Base-by-base conservation (phyloP, 192 early-diverging fungal genomes). In the Globomyces pollinis-pini region DNA sequence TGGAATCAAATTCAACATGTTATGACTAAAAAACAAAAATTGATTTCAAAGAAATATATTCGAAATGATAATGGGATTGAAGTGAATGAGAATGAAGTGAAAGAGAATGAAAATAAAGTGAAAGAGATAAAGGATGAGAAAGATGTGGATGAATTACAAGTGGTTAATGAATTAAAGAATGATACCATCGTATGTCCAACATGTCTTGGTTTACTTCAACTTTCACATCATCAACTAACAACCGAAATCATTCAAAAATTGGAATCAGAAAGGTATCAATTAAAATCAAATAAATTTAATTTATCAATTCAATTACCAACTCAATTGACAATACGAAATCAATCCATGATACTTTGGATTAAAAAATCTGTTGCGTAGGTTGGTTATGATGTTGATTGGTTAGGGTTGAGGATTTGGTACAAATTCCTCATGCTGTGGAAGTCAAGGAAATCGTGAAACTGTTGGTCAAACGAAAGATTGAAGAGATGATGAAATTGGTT, bases 401-500 rank as follows among this genome's bases (percentile, higher is more conserved):
- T 47, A 18, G 47, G n/a, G 24, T 12, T 30, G 32, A n/a, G n/a
- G n/a, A n/a, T n/a, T n/a, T n/a, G n/a, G n/a, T n/a, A n/a, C n/a
- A 43, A 43, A n/a, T 61, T 2, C 57, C 16, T 21, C 31, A 20
- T 12, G 36, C 38, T 11, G 28, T 68, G 4, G 81, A 86, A 30
- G 74, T 80, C 41, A 88, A 86, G 41, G 83, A 88, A 44, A 59
- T 78, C 34, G 74, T 86, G 5, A 75, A 70, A 50, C 38, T 61
- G 13, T 20, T 86, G 15, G 50, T 84, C 29, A 57, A 65, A 0
- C 60, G 74, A 52, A 52, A 59, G 0, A 59, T 83, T 7, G 65
- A 58, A 24, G 20, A 38, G 20, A 49, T 31, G 13, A 70, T 66
- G 9, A 66, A 70, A 1, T 43, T 78, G 35, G 50, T 41, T 0